Conservation (phyloP, 129 eudicot genomes). For the Escallonia rubra region DNA sequence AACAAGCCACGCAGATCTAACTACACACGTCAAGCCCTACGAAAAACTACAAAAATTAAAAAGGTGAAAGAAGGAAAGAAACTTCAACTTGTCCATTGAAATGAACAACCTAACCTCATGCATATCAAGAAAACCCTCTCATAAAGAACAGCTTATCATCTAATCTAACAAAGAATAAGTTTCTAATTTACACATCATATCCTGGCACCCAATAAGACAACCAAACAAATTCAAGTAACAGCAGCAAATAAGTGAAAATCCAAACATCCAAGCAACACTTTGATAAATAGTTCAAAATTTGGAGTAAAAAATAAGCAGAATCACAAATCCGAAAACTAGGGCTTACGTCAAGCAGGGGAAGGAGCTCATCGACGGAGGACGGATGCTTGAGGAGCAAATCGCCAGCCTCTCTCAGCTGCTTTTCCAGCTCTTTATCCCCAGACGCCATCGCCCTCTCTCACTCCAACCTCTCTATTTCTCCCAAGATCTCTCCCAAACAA, state of each 20-base stretch:
- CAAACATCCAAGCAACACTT: background rate
- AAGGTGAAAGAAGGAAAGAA: no score
- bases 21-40: no score
- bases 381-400: slow-evolving; percentile 42
- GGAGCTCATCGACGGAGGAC: slow-evolving; percentile 53
- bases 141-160: no score
- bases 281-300: background rate
- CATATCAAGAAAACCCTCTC: no score
- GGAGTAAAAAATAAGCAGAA: background rate
- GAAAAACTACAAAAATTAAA: no score
- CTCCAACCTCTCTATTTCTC: background rate
- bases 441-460: slow-evolving; percentile 19
- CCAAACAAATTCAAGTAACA: background rate
- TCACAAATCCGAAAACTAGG: background rate
- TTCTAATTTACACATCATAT: background rate
- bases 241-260: background rate
- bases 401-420: slow-evolving; percentile 58
- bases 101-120: no score
- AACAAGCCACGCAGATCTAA: no score
- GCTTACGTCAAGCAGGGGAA: slow-evolving; percentile 77
- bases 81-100: no score
- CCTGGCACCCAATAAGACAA: background rate
- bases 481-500: slow-evolving; percentile 3
- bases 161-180: slow-evolving; percentile 5
- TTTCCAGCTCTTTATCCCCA: slow-evolving; percentile 38